These are phyloP conservation scores for Pulicaria dysenterica DNA, from an alignment of 129 eudicot species.

Conservation along the genomic window DNA sequence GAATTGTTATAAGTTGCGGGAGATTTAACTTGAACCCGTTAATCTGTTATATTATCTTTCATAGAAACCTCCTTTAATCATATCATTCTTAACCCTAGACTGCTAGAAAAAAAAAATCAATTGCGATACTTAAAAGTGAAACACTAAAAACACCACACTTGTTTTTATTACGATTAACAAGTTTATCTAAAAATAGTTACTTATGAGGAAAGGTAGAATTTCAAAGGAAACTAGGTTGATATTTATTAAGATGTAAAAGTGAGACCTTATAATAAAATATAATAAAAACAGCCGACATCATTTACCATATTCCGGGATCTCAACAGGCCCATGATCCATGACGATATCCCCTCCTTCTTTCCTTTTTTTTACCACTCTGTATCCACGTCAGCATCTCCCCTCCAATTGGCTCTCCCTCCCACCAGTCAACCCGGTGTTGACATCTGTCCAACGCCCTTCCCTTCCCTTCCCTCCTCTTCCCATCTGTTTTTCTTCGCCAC, in stretches of 20 bases:
- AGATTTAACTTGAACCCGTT: no score
- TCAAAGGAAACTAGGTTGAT: background rate
- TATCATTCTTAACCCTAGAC: no score
- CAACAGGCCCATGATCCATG: conserved; percentile 26
- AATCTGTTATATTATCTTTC: no score
- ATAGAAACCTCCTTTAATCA: no score
- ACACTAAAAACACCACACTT: no score
- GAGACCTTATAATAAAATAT: background rate
- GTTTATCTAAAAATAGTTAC: conserved; percentile 25
- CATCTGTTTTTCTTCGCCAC: conserved; percentile 25
- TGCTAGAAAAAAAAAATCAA: no score
- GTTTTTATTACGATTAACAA: background rate
- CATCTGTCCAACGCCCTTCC: conserved; percentile 33
- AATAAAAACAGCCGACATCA: conserved; percentile 32
- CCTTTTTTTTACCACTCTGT: conserved; percentile 10
- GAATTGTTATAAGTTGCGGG: no score
- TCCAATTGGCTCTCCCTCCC: conserved; percentile 16
- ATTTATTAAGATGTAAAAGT: conserved; percentile 18
- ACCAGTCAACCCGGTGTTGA: conserved; percentile 16
- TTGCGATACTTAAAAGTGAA: no score
- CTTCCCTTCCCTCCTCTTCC: conserved; percentile 20
- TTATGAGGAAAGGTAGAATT: background rate
- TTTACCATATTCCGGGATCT: conserved; percentile 39
- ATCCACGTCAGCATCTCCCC: conserved; percentile 30
- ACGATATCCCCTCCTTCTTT: conserved; percentile 24